Evolutionary conservation across 257 asterid genomes (phyloP).

Genomic region (Voacanga thouarsii): DNA sequence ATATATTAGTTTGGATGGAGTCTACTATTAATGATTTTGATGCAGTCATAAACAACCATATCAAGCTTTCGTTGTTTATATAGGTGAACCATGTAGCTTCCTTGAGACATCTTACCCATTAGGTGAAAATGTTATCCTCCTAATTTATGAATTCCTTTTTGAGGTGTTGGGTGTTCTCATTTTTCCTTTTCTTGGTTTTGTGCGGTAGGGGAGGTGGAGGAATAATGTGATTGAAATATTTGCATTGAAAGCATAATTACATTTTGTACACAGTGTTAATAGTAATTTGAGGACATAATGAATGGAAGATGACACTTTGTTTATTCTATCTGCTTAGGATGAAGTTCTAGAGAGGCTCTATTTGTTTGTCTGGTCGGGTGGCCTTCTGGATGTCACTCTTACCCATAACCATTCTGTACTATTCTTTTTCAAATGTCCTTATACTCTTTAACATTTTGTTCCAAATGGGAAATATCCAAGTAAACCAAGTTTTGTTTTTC

Average conservation of each 20-base stretch:
- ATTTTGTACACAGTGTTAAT: neutral
- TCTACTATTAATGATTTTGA: neutral
- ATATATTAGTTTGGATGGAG: neutral
- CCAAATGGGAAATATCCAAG: neutral
- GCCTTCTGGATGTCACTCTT: neutral
- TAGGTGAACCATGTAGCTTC: neutral
- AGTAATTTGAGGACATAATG: neutral
- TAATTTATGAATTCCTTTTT: neutral
- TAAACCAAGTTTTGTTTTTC: neutral
- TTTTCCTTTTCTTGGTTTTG: no score
- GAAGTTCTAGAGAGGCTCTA: neutral
- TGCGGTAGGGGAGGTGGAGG: neutral
- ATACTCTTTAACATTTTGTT: neutral
- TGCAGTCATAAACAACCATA: neutral
- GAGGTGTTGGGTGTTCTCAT: neutral
- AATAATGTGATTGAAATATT: neutral
- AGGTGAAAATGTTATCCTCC: neutral
- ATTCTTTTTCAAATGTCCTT: neutral
- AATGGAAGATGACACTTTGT: neutral
- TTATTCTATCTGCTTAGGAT: neutral
- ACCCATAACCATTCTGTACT: neutral
- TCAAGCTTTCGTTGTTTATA: neutral
- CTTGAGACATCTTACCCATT: neutral
- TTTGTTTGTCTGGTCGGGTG: neutral
- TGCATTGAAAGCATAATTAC: neutral